Conservation (phyloP, 2,329 filamentous ascomycete species). For the Clonostachys sp. region DNA sequence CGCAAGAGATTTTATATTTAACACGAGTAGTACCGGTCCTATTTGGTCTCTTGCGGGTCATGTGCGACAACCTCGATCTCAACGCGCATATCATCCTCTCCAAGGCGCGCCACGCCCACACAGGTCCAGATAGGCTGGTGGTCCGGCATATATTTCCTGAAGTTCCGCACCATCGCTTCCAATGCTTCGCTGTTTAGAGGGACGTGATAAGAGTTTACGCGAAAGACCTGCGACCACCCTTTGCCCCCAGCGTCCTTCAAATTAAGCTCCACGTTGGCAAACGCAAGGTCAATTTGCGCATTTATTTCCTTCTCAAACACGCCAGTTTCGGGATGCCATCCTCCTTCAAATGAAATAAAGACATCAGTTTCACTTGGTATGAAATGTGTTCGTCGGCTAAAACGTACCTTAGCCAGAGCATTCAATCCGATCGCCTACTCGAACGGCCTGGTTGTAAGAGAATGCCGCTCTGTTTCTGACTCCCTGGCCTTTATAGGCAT, state of each 20-base stretch:
- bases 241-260: conserved; percentile 48
- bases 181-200: conserved; percentile 20
- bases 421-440: conserved; percentile 41
- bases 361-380: not conserved
- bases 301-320: conserved; percentile 27
- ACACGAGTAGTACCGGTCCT: too few relatives aligned
- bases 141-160: conserved; percentile 44
- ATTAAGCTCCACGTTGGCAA: conserved; percentile 48
- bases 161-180: conserved; percentile 37
- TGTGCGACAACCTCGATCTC: conserved; percentile 54
- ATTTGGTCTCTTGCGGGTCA: conserved; percentile 14
- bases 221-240: conserved; percentile 51
- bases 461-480: conserved; percentile 11
- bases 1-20: too few relatives aligned
- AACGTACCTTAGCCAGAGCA: conserved; percentile 37
- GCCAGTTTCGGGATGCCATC: conserved; percentile 20
- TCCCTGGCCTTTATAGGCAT: too few relatives aligned
- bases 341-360: conserved; percentile 12
- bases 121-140: conserved; percentile 50
- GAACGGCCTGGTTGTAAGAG: conserved; percentile 41
- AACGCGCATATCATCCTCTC: conserved; percentile 44
- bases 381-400: not conserved
- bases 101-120: conserved; percentile 44
- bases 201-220: conserved; percentile 32
- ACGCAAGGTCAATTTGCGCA: conserved; percentile 45